Evolutionary conservation across 108 stramenopile genomes (phyloP), one percentile per base, ranked within the genome.

Genomic region (Nitzschia palea): DNA sequence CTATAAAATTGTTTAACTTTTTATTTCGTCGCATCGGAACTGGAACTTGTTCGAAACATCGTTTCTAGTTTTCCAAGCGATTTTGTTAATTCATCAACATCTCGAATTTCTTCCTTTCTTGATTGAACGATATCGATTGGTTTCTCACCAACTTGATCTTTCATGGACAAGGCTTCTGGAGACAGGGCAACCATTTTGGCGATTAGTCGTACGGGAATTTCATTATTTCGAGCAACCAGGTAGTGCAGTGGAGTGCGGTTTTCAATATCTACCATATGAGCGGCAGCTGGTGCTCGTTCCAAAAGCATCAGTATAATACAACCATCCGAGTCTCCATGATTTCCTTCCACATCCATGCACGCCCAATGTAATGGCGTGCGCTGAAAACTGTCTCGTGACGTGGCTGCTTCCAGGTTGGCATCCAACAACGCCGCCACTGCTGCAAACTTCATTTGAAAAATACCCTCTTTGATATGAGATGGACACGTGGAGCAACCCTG

Each of bases 311-410:
- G 23, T 18, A 43, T 26, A 32, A 61, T 42, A 22, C 37, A 61
- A 29, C 29, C 43, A 47, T 44, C 68, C 10, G 20, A 14, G 20
- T 33, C 42, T 36, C 59, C 68, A 54, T 28, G 31, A 18, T 30
- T 33, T 4, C 27, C 27, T 15, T 71, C 50, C n/a, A 44, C 28
- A 55, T 72, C 52, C 63, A 72, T 65, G 63, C 71, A 72, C 17
- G 78, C 78, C 55, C 77, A 76, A 69, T 85, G 80, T 62, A 85
- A 67, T n/a, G 80, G 80, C 4, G 83, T 85, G 36, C 83, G 58
- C 30, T 75, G 74, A 62, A 70, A 74, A 9, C 73, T 64, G 62
- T 84, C 83, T 55, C 60, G 47, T 0, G 70, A 34, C 1, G 73
- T 28, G 22, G 78, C 76, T 4, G 27, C 25, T 5, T 25, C 35